Percentiles rank a stretch among this genome's conserved stretches.
phyloP scores from a whole-genome alignment of 345 rosid genomes.

The Geranium brycei region DNA sequence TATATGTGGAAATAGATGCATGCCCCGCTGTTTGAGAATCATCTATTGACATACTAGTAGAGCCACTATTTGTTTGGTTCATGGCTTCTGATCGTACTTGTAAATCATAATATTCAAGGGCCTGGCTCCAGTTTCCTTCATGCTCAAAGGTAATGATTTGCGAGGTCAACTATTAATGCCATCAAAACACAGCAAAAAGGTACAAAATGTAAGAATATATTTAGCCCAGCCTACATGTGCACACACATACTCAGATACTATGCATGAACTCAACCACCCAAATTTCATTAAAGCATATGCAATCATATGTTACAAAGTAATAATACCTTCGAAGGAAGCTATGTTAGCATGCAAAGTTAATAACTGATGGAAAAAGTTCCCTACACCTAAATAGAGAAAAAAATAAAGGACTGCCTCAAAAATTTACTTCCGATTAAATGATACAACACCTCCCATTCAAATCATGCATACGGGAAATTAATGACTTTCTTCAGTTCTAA shows the following conservation, averaged over 20 bases:
- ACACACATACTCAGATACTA: background rate
- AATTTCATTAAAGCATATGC: background rate
- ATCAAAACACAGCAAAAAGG: conserved; percentile 14
- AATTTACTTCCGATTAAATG: no score
- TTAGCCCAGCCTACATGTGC: background rate
- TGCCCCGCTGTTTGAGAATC: conserved; percentile 18
- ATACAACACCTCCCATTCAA: background rate
- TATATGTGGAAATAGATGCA: conserved; percentile 22
- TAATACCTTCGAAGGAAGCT: no score
- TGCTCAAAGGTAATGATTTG: conserved; percentile 92
- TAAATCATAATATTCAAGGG: conserved; percentile 84
- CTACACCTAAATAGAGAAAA: no score
- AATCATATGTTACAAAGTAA: background rate
- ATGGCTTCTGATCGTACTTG: conserved; percentile 62
- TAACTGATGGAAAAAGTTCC: no score
- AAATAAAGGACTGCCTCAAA: no score
- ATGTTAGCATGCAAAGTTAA: no score
- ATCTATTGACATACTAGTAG: conserved; percentile 21
- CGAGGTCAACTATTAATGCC: conserved; percentile 47
- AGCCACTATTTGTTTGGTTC: conserved; percentile 22
- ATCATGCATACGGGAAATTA: no score
- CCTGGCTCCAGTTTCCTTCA: conserved; percentile 92
- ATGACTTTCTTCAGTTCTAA: background rate
- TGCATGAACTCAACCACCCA: background rate
- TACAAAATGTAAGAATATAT: conserved; percentile 5